These are phyloP conservation scores for Atkinsonella hypoxylon DNA, from an alignment of 2,329 filamentous ascomycete species.

Conservation along the genomic window DNA sequence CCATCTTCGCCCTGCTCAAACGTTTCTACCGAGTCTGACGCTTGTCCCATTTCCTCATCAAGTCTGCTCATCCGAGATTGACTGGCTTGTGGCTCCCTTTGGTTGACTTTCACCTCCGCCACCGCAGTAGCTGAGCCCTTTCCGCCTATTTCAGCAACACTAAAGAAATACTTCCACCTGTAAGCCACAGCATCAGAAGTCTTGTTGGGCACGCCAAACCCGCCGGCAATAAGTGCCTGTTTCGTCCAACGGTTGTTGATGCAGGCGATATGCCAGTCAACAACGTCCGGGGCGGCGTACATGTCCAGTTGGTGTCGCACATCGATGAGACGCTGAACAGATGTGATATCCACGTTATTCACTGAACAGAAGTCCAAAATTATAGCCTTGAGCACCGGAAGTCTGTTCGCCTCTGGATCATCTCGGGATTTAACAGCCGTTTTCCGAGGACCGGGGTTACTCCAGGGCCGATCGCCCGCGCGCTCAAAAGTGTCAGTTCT, in stretches of 20 bases:
- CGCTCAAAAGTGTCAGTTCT: slow-evolving; percentile 53
- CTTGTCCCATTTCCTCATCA: slow-evolving; percentile 27
- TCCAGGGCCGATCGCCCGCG: slow-evolving; percentile 81
- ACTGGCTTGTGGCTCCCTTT: slow-evolving; percentile 15
- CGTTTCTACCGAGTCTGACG: slow-evolving; percentile 6
- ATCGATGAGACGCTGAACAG: slow-evolving; percentile 84
- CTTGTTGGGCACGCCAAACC: slow-evolving; percentile 71
- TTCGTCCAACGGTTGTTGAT: slow-evolving; percentile 89
- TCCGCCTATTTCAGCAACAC: slow-evolving; percentile 75
- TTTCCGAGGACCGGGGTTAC: slow-evolving; percentile 63
- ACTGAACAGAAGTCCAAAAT: slow-evolving; percentile 90
- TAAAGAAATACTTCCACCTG: slow-evolving; percentile 92
- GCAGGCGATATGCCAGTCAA: slow-evolving; percentile 94
- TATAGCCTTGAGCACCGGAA: slow-evolving; percentile 71
- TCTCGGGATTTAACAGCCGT: slow-evolving; percentile 31
- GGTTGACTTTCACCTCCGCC: slow-evolving; percentile 53
- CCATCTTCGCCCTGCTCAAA: slow-evolving; percentile 15
- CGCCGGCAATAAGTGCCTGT: slow-evolving; percentile 72
- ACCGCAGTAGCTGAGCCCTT: slow-evolving; percentile 54
- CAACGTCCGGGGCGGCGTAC: slow-evolving; percentile 66
- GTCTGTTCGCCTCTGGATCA: slow-evolving; percentile 21
- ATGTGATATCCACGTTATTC: slow-evolving; percentile 89
- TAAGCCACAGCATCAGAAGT: slow-evolving; percentile 34
- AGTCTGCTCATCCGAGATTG: slow-evolving; percentile 3
- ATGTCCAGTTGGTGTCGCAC: slow-evolving; percentile 87